Evolutionary conservation across 192 early-diverging fungal genomes (phyloP).

Genomic region (Kappamyces sp.): DNA sequence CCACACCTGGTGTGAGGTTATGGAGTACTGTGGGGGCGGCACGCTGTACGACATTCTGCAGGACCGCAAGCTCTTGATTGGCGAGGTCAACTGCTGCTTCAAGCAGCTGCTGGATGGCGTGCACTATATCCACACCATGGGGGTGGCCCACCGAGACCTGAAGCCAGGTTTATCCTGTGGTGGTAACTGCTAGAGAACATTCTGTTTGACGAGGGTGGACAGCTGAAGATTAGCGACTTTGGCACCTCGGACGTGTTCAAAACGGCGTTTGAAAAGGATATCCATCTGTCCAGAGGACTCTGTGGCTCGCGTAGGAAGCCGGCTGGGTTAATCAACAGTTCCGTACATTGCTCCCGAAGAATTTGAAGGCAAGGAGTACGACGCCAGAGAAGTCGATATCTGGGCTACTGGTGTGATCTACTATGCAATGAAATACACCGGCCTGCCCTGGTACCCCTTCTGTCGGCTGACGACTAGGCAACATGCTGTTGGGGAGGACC

Average conservation of each 20-base stretch:
- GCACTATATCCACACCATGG: conserved; percentile 64
- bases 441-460: conserved; percentile 11
- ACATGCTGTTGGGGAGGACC: conserved; percentile 13
- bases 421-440: conserved; percentile 18
- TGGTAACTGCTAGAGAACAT: conserved; percentile 17
- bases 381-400: conserved; percentile 18
- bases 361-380: conserved; percentile 17
- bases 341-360: conserved; percentile 25
- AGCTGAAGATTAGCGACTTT: conserved; percentile 22
- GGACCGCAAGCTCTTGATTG: conserved; percentile 4
- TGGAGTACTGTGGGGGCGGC: conserved; percentile 25
- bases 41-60: conserved; percentile 18
- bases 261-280: conserved; percentile 14
- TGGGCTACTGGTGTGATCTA: conserved; percentile 23
- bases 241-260: conserved; percentile 17
- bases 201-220: conserved; percentile 15
- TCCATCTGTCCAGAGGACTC: conserved; percentile 15
- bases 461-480: too few relatives aligned
- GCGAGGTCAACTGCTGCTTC: conserved; percentile 19
- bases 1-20: conserved; percentile 22
- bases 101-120: conserved; percentile 33
- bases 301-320: conserved; percentile 17
- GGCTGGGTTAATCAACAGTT: not conserved
- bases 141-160: conserved; percentile 71
- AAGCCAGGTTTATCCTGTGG: conserved; percentile 38